Base-by-base conservation (phyloP, 2,329 filamentous ascomycete species). In the Sphaerulina populicola region DNA sequence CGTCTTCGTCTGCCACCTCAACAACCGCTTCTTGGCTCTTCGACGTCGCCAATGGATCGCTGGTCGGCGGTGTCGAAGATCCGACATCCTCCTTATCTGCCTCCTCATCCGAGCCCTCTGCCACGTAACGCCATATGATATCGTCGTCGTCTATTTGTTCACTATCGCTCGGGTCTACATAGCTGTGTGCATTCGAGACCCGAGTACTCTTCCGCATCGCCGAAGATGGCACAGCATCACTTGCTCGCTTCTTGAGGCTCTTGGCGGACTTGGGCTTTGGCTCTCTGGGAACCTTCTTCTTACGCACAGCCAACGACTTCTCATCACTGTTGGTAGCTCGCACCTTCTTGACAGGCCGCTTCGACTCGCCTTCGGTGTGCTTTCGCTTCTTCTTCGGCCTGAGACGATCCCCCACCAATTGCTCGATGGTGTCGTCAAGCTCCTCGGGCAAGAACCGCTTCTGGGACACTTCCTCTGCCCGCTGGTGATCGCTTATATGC, bases 381-480 rank as follows among this genome's bases (percentile, higher is more conserved):
- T 67, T 69, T 21, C 66, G 60, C 64, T 75, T 75, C 63, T 75
- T 75, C 69, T 75, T 80, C 29, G 72, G 74, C 74, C 84, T 88
- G 67, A 94, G 72, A 12, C 72, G 73, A 37, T 68, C 82, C 61
- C 83, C 82, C 53, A 96, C 87, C 41, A 89, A 68, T 15, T 82
- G 80, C 59, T 96, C 90, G 27, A 97, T 74, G 48, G 79, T 77
- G 53, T 90, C 85, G 37, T 88, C 85, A 4, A 75, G 69, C 21
- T 83, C 85, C 11, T 89, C 84, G 1, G 88, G 84, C 9, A 95
- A 77, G 66, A 86, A 95, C 52, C 85, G 83, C 73, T 85, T 94
- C 67, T 88, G 83, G 0, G 90, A 88, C 63, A 95, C 89, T 62
- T 87, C 81, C 64, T 93, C 86, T 0, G 90, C 90, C 44, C 82